These are phyloP conservation scores for Oemleria cerasiformis DNA, from an alignment of 306 rosid genomes.

Conservation along the genomic window DNA sequence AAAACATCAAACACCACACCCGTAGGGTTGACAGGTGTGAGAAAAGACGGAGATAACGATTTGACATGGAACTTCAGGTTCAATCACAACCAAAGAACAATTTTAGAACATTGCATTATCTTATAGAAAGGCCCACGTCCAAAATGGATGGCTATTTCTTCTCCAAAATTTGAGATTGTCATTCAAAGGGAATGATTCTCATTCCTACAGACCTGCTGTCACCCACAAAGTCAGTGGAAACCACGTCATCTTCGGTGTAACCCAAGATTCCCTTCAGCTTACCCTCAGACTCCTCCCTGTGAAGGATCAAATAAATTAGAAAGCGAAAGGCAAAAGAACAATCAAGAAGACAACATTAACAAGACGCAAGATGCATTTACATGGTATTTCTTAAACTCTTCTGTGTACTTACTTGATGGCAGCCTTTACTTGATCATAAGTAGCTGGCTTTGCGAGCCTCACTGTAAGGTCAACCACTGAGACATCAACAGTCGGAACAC, in stretches of 20 bases:
- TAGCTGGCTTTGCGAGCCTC: constrained; percentile 54
- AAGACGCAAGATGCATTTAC: not conserved
- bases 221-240: constrained; percentile 64
- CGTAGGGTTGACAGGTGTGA: not conserved
- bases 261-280: constrained; percentile 77
- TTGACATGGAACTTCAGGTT: not conserved
- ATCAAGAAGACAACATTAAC: not conserved
- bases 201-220: constrained; percentile 52
- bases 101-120: not conserved
- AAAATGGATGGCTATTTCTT: not conserved
- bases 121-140: not conserved
- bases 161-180: not conserved
- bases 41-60: not conserved
- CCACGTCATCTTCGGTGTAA: constrained; percentile 69
- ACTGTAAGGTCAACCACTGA: constrained; percentile 78
- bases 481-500: constrained; percentile 76
- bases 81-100: no score
- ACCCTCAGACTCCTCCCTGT: constrained; percentile 77
- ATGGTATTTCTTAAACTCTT: not conserved
- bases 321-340: not conserved
- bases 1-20: not conserved
- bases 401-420: constrained; percentile 60
- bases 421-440: constrained; percentile 51
- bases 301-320: constrained; percentile 5
- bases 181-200: not conserved